Evolutionary conservation across 202 grass and related monocot genomes (phyloP).

Genomic region (Dendrocalamus latiflorus): DNA sequence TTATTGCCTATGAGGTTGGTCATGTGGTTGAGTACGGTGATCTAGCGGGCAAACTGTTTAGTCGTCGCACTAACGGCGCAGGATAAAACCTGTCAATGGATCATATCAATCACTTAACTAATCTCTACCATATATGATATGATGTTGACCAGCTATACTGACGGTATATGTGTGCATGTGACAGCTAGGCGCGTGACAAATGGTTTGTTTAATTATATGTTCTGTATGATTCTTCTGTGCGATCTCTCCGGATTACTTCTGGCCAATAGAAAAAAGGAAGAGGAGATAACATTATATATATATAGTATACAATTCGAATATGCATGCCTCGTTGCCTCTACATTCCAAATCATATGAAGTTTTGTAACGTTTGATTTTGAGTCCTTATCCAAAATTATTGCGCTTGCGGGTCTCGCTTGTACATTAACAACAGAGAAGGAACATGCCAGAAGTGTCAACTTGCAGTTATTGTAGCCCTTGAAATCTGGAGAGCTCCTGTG

Average conservation of each 20-base stretch:
- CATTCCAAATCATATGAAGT: neutral
- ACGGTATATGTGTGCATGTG: neutral
- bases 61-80: neutral
- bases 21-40: neutral
- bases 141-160: neutral
- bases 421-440: neutral
- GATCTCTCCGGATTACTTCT: neutral
- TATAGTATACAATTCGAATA: neutral
- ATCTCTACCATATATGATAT: neutral
- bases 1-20: neutral
- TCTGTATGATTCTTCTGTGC: neutral
- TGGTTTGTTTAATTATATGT: neutral
- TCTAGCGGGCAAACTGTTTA: neutral
- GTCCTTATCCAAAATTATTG: neutral
- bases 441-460: neutral
- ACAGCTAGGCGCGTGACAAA: neutral
- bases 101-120: neutral
- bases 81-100: neutral
- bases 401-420: neutral
- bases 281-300: neutral
- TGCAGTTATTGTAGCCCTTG: neutral
- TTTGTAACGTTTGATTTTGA: neutral
- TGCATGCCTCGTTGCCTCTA: neutral
- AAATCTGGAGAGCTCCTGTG: neutral
- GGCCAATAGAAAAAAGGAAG: neutral